Conservation (phyloP, 345 rosid genomes). For the Rhodamnia argentea region DNA sequence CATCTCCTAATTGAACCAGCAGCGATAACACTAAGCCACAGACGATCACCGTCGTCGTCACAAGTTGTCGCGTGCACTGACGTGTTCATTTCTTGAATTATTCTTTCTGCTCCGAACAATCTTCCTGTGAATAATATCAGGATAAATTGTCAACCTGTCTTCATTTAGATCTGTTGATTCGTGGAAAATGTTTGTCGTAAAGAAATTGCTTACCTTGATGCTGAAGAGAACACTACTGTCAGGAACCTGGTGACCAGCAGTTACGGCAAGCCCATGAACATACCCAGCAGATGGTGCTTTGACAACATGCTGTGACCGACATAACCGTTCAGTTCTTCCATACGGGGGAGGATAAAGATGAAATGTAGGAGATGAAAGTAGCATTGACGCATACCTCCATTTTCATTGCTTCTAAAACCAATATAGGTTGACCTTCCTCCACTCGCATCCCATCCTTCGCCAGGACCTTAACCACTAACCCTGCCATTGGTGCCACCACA, state of each 20-base stretch:
- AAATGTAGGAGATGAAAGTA: not conserved
- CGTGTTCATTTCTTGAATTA: not conserved
- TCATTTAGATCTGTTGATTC: not conserved
- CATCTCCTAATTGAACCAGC: not conserved
- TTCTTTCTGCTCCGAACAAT: not conserved
- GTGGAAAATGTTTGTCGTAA: not conserved
- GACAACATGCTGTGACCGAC: slow-evolving; percentile 57
- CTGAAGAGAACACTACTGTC: slow-evolving; percentile 60
- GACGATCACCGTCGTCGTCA: not conserved
- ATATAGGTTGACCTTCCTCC: slow-evolving; percentile 65
- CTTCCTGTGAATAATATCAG: not conserved
- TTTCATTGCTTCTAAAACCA: slow-evolving; percentile 95
- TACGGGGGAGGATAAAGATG: not conserved
- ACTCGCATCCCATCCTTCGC: slow-evolving; percentile 54
- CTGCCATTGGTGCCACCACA: slow-evolving; percentile 91
- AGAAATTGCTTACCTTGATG: slow-evolving; percentile 49
- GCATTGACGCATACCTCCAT: slow-evolving; percentile 64
- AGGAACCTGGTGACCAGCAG: slow-evolving; percentile 71
- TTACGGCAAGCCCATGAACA: slow-evolving; percentile 55
- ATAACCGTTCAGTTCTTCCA: not conserved
- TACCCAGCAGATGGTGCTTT: slow-evolving; percentile 67
- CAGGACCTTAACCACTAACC: slow-evolving; percentile 84
- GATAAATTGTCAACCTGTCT: not conserved
- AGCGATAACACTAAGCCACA: not conserved
- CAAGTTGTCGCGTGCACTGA: not conserved